phyloP scores from a whole-genome alignment of 73 alveolate species.

The Tetrahymena elliotti region DNA sequence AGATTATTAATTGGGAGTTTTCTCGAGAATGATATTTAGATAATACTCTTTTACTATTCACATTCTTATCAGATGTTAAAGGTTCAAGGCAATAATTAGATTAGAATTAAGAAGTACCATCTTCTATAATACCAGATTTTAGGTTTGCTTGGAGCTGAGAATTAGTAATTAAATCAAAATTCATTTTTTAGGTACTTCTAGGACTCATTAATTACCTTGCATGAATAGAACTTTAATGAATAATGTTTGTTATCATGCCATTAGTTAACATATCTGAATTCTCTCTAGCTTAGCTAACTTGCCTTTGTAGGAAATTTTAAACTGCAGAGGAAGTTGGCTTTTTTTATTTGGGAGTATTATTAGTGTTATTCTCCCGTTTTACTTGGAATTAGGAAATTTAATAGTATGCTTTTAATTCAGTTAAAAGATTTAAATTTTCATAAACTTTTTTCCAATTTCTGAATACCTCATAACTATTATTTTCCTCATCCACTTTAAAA shows the following conservation, averaged over 20 bases:
- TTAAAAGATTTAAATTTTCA: not conserved
- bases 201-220: not conserved
- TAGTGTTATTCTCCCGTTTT: not conserved
- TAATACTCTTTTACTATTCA: not conserved
- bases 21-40: not conserved
- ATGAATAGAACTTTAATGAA: not conserved
- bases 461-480: not conserved
- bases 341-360: not conserved
- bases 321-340: not conserved
- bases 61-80: not conserved
- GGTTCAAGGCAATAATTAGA: not conserved
- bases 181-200: not conserved
- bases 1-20: too few species aligned
- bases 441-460: not conserved
- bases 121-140: not conserved
- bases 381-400: not conserved
- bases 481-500: too few species aligned
- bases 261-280: not conserved
- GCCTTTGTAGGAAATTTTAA: not conserved
- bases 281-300: not conserved
- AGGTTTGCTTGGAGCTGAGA: not conserved
- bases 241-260: not conserved
- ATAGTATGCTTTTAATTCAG: not conserved
- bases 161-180: not conserved
- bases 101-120: not conserved